Evolutionary conservation across 352 stramenopile species (phyloP), one percentile per base, ranked within the genome.

Genomic region (Globisporangium lucens): DNA sequence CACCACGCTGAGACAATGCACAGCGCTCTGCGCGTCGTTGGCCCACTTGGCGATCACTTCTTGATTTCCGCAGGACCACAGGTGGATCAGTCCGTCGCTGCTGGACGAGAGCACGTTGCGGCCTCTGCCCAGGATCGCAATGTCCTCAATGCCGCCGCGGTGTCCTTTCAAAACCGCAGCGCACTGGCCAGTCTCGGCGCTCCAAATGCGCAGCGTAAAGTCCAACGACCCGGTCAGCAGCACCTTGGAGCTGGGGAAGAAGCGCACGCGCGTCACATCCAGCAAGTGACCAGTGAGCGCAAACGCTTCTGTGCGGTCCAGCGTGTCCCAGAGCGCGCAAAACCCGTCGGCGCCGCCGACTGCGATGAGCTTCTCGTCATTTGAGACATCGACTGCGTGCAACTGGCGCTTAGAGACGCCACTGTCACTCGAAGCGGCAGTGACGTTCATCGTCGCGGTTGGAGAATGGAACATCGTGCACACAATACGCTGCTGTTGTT

Each of bases 201-300:
- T 89, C 83, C 83, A 94, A 38, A 94, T 89, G 22, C 82, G 78
- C 47, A 94, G 68, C 51, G 78, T 89, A 36, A 91, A 87, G 71
- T 94, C 85, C 36, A 91, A 49, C n/a, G 83, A 89, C 0, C 77
- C 82, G 0, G 85, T 90, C 2, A 94, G 77, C 49, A 89, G 56
- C 24, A 94, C 85, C 52, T 87, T 77, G 17, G 80, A 76, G 69
- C 85, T 94, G 0, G 85, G 85, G 41, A 91, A 93, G 68, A 94
- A 94, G 20, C 62, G 71, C 15, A 72, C 68, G 61, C 72, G 63
- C 0, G 82, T 91, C 30, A 94, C 80, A 52, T 94, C 85, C 13
- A 79, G 51, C 43, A 90, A 53, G 61, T 94, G 85, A 9, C 85
- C 85, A 9, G 65, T 56, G 9, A 91, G 71, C 43, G 73, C 47